Evolutionary conservation across 805 yeast genomes (phyloP).

Genomic region (Candida railenensis): DNA sequence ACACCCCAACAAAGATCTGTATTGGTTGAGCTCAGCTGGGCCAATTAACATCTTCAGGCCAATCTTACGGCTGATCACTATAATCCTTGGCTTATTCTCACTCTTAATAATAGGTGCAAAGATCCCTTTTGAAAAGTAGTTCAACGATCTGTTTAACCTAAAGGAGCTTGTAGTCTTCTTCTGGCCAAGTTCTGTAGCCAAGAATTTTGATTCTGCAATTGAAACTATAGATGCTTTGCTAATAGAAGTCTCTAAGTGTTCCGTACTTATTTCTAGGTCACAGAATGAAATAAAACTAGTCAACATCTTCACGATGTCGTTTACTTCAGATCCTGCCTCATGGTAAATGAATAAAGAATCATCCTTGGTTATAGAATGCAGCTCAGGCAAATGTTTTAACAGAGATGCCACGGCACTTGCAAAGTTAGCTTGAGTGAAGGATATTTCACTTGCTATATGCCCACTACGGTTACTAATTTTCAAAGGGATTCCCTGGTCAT

Average conservation of each 20-base stretch:
- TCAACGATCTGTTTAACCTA: slow-evolving; percentile 32
- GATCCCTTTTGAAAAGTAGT: slow-evolving; percentile 47
- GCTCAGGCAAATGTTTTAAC: slow-evolving; percentile 45
- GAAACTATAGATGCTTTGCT: slow-evolving; percentile 31
- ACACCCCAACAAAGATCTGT: slow-evolving; percentile 47
- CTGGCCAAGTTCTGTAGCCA: slow-evolving; percentile 11
- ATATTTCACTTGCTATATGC: slow-evolving; percentile 11
- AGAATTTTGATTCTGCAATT: slow-evolving; percentile 19
- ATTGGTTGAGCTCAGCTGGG: slow-evolving; percentile 30
- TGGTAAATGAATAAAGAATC: slow-evolving; percentile 24
- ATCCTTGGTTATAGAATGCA: slow-evolving; percentile 27
- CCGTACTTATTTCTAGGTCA: not conserved
- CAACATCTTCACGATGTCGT: slow-evolving; percentile 36
- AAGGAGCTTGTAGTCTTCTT: not conserved
- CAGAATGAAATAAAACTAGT: slow-evolving; percentile 32
- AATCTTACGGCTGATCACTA: slow-evolving; percentile 37
- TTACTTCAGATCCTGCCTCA: slow-evolving; percentile 6
- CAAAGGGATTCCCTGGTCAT: slow-evolving; percentile 6
- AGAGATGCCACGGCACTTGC: slow-evolving; percentile 55
- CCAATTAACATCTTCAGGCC: slow-evolving; percentile 14
- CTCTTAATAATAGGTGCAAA: slow-evolving; percentile 14
- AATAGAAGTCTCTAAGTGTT: not conserved
- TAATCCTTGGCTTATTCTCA: slow-evolving; percentile 28
- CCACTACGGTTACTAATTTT: slow-evolving; percentile 8
- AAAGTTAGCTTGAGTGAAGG: slow-evolving; percentile 50